Base-by-base conservation (phyloP, 805 yeast genomes). In the Cyberlindnera subsufficiens region DNA sequence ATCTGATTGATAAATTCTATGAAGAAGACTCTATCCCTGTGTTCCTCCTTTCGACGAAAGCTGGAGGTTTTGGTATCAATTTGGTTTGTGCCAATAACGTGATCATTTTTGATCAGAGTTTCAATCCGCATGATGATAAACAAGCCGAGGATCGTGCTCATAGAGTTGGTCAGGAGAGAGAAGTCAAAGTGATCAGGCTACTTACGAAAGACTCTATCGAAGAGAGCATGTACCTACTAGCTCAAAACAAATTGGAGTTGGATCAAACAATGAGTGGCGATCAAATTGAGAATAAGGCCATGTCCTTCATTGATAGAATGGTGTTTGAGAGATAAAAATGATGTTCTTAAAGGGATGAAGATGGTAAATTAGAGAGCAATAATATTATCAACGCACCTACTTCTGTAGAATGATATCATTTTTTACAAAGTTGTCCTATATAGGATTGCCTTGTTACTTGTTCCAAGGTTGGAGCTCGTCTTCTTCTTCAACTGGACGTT, bases 101-200 rank as follows among this genome's bases (percentile, higher is more conserved):
- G 2, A 73, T 93, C 41, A 86, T 93, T 29, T 90, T 82, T 59
- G 99, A 93, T 60, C 91, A 89, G 60, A 82, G 95, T 39, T 93
- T 93, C 68, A 93, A 93, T 59, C 99, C 99, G 0, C 99, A 93
- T 63, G 99, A 93, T 61, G 99, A 93, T 59, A 85, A 85, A 59
- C 99, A 93, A 67, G 99, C 99, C 2, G 98, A 95, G 60, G 99
- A 93, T 63, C 78, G 99, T 59, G 96, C 98, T 0, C 99, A 93
- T 63, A 77, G 99, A 64, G 96, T 93, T 20, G 99, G 99, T 1
- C 98, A 91, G 66, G 78, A 82, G 6, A 78, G 82, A 42, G 87
- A 85, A 38, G 99, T 93, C 17, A 67, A 71, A 41, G 96, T 95
- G 15, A 74, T 77, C 33, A 78, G 95, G 43, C 65, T 93, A 47